A percentile compares a stretch with the other conserved stretches of the same genome.
Conservation (phyloP, 345 rosid genomes). For the Euphorbia peplus region DNA sequence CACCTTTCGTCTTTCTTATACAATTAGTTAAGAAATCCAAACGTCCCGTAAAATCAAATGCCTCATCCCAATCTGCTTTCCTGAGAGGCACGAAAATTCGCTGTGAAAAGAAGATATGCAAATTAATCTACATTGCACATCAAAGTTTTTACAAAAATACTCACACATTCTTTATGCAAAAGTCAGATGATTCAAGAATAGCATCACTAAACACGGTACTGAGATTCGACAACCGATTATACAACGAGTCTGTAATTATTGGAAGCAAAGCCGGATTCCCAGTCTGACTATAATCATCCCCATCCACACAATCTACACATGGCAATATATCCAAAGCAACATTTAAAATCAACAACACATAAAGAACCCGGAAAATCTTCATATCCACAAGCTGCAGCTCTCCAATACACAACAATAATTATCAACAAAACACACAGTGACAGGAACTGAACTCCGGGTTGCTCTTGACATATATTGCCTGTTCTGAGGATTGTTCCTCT, state of each 20-base stretch:
- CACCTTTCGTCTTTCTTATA: slow-evolving; percentile 66
- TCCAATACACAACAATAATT: slow-evolving; percentile 10
- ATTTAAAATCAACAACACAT: slow-evolving; percentile 30
- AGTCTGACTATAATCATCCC: slow-evolving; percentile 58
- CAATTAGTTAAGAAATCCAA: slow-evolving; percentile 64
- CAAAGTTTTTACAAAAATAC: too few relatives aligned
- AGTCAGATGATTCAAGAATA: slow-evolving; percentile 39
- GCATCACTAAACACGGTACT: slow-evolving; percentile 38
- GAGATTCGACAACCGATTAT: slow-evolving; percentile 54
- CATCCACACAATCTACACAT: slow-evolving; percentile 35
- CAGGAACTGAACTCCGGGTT: too few relatives aligned
- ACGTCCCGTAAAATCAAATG: slow-evolving; percentile 56
- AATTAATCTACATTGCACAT: neutral
- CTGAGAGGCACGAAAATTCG: slow-evolving; percentile 36
- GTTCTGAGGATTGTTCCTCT: too few relatives aligned
- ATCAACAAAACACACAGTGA: too few relatives aligned
- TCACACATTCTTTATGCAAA: slow-evolving; percentile 74
- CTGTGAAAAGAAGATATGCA: neutral
- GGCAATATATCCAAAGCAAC: slow-evolving; percentile 32
- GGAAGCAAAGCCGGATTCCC: slow-evolving; percentile 48
- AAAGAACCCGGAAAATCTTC: slow-evolving; percentile 30
- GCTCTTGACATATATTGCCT: too few relatives aligned
- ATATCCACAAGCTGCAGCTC: slow-evolving; percentile 27
- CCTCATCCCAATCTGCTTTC: slow-evolving; percentile 68
- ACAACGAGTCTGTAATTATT: slow-evolving; percentile 46